Evolutionary conservation across 108 stramenopile genomes (phyloP), one percentile per base, ranked within the genome.

Genomic region (Cyclotella baltica): DNA sequence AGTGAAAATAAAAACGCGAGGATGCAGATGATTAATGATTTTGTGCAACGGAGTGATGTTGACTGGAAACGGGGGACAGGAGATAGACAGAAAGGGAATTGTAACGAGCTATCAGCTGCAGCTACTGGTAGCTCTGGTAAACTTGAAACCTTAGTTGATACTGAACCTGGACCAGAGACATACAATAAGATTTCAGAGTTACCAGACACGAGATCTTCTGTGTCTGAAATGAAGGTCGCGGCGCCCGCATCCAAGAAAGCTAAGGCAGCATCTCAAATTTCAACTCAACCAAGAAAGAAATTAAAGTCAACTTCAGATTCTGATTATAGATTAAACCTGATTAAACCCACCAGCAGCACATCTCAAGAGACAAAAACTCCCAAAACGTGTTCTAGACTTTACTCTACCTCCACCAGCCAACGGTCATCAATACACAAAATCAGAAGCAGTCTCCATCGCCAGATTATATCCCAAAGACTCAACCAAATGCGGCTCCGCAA

Each of bases 381-480:
- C 63, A 43, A 38, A 37, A 65, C n/a, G 51, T n/a, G 11, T 4
- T n/a, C 4, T n/a, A 52, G 11, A 52, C 4, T 52, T 66, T 16
- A 22, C 46, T 6, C 22, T 66, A 10, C 67, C 48, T n/a, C 48
- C 33, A 51, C 67, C 67, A n/a, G 46, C 20, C 67, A 68, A 52
- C 8, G 67, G 67, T 10, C 13, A 27, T 0, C 33, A 27, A 16
- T 68, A 68, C 50, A 68, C 67, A 25, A 68, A 68, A 68, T 36
- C 67, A 28, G 67, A 68, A 68, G 67, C 67, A 3, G 31, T 68
- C 16, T 48, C 50, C 30, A 33, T 68, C 6, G 67, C 51, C 18
- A 27, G 34, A 27, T 27, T 23, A 18, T 53, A 52, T 30, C 43
- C 33, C 28, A 34, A 50, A 34, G 50, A 48, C 0, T 19, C 29